Evolutionary conservation across 495 filamentous ascomycete species (phyloP), one percentile per base, ranked within the genome.

Genomic region (Cudoniella acicularis): DNA sequence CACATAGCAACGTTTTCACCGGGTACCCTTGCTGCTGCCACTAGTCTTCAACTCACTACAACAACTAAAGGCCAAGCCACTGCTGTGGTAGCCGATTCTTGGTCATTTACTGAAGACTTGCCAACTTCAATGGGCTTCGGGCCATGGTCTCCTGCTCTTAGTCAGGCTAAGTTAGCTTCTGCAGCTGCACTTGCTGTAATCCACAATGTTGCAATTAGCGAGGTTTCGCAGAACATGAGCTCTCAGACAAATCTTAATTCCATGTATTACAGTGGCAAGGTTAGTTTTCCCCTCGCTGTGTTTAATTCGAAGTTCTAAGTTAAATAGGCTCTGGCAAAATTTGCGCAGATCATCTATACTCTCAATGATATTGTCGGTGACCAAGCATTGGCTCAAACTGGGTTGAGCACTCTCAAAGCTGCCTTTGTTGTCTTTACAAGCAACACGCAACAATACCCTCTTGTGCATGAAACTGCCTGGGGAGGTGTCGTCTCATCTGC

Each of bases 221-320:
- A 98, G 70, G 70, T 95, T 0, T 72, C 78, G 9, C 83, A 95
- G 68, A 80, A 92, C 64, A 87, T 96, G 51, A 66, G 74, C 21
- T 67, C 70, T 3, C 87, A 95, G 67, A 85, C 84, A 3, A 81
- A 94, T 59, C 77, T 92, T 27, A 81, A 95, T 68, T 95, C 88
- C 61, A 95, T 97, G 88, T 98, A 98, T 72, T 98, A 89, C 68
- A 87, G 87, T 61, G 93, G 93, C 62, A 98, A 98, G 77, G 85
- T 81, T 67, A 54, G 54, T 13, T 24, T 57, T 24, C 18, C 17
- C 17, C 25, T n/a, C 52, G 11, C n/a, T 36, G 20, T 52, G 8
- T 24, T 51, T 13, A 2, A 52, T 13, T 9, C 49, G 8, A 3
- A 24, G 4, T 6, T 13, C 25, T 54, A 20, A 43, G 2, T 36